Percentiles rank a stretch among this genome's conserved stretches.
Evolutionary conservation across 2,329 filamentous ascomycete species (phyloP).

Genomic region (Waltergamsia citrina): DNA sequence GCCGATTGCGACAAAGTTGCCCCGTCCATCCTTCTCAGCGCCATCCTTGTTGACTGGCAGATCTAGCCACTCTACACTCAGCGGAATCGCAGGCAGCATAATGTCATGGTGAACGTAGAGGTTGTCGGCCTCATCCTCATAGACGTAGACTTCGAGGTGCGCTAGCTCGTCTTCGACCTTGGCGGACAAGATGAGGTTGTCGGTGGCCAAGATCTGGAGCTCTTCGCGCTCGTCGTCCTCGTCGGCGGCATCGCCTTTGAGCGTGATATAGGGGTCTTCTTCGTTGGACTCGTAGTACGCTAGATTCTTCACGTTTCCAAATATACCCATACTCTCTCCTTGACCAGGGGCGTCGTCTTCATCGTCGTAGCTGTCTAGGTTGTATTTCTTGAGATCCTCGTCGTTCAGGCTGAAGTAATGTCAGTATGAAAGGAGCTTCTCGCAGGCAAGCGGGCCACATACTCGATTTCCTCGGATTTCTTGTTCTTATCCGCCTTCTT

Average conservation of each 20-base stretch:
- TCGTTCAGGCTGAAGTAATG: slow-evolving; percentile 60
- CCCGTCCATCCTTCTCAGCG: slow-evolving; percentile 54
- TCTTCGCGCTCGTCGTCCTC: slow-evolving; percentile 84
- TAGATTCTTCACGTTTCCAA: slow-evolving; percentile 87
- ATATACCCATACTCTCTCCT: slow-evolving; percentile 76
- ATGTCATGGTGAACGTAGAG: slow-evolving; percentile 99
- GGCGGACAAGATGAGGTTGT: slow-evolving; percentile 85
- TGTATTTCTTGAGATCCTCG: slow-evolving; percentile 90
- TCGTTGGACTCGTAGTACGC: slow-evolving; percentile 92
- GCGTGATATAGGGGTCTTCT: slow-evolving; percentile 92
- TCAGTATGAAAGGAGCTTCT: too few relatives aligned
- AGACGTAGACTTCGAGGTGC: slow-evolving; percentile 93
- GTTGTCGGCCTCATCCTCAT: slow-evolving; percentile 91
- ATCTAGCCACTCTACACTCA: slow-evolving; percentile 93
- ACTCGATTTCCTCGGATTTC: slow-evolving; percentile 27
- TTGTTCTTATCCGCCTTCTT: slow-evolving; percentile 10
- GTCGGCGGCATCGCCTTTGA: slow-evolving; percentile 55
- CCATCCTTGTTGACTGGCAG: slow-evolving; percentile 69
- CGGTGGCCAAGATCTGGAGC: slow-evolving; percentile 81
- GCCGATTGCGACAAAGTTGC: slow-evolving; percentile 89
- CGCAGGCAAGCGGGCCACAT: slow-evolving; percentile 4
- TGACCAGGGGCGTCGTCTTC: slow-evolving; percentile 45
- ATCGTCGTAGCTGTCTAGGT: slow-evolving; percentile 92
- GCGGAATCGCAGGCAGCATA: slow-evolving; percentile 93
- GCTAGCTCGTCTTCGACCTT: slow-evolving; percentile 96